phyloP scores from a whole-genome alignment of 345 rosid species.

The Tarenaya hassleriana region DNA sequence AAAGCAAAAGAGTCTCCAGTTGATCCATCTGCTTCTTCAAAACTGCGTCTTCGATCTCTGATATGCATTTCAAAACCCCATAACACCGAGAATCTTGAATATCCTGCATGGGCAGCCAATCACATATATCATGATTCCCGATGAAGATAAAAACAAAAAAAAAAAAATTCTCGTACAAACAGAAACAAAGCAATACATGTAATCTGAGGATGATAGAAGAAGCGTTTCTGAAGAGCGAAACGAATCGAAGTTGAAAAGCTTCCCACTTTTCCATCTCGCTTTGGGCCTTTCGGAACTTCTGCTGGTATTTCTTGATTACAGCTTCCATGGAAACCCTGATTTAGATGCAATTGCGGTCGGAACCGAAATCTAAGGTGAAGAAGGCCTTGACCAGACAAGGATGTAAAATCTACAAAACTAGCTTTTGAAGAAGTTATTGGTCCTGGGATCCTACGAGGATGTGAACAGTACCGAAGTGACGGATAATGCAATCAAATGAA shows the following conservation, averaged over 20 bases:
- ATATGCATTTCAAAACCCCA: slow-evolving; percentile 44
- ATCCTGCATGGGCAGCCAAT: slow-evolving; percentile 30
- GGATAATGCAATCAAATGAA: too few species aligned
- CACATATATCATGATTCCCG: background rate
- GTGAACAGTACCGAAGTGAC: too few species aligned
- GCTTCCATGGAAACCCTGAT: slow-evolving; percentile 55
- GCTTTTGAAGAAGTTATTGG: too few species aligned
- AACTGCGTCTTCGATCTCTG: slow-evolving; percentile 50
- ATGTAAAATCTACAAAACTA: too few species aligned
- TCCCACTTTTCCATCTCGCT: slow-evolving; percentile 69
- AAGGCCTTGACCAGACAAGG: too few species aligned
- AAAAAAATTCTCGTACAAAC: background rate
- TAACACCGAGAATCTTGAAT: slow-evolving; percentile 46
- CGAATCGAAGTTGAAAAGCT: slow-evolving; percentile 50
- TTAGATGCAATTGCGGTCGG: too few species aligned
- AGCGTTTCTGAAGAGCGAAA: slow-evolving; percentile 55
- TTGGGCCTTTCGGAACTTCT: slow-evolving; percentile 47
- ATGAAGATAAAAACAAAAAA: background rate
- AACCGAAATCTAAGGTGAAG: too few species aligned
- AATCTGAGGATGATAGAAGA: slow-evolving; percentile 65
- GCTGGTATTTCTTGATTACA: slow-evolving; percentile 60
- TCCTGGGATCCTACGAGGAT: too few species aligned
- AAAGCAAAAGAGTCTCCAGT: slow-evolving; percentile 44
- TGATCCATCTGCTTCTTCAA: slow-evolving; percentile 67
- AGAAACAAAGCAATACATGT: slow-evolving; percentile 30